Conservation (phyloP, 2,329 filamentous ascomycete species). For the Didymella segeticola region DNA sequence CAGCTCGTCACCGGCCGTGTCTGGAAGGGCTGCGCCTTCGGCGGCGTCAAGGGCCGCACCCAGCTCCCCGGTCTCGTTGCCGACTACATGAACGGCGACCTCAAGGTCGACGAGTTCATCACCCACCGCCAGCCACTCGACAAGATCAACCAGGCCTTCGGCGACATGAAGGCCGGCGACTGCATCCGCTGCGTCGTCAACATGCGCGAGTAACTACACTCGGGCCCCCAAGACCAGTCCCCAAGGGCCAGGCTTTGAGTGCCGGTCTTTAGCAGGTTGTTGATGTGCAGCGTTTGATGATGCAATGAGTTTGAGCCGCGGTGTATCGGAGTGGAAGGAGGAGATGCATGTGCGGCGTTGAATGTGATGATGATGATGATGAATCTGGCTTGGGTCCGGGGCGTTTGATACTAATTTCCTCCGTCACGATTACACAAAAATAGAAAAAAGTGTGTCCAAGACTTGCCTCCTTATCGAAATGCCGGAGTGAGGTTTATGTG, state of each 20-base stretch:
- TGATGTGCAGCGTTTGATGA: conserved; percentile 3
- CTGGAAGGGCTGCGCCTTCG: conserved; percentile 98
- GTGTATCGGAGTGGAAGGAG: conserved; percentile 2
- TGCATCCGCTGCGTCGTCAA: conserved; percentile 95
- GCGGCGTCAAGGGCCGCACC: conserved; percentile 95
- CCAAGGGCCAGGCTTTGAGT: conserved; percentile 4
- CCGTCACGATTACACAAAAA: too few species aligned
- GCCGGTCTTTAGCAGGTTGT: background rate
- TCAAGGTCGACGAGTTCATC: conserved; percentile 99
- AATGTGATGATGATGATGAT: background rate
- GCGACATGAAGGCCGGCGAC: conserved; percentile 93
- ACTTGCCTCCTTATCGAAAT: too few species aligned
- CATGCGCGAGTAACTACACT: conserved; percentile 53
- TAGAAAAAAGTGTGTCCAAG: too few species aligned
- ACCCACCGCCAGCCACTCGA: conserved; percentile 86
- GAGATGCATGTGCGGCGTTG: conserved; percentile 8
- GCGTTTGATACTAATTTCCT: background rate
- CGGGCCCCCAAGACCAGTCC: conserved; percentile 16
- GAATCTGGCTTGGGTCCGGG: background rate
- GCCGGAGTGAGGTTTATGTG: too few species aligned
- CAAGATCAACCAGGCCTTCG: conserved; percentile 88
- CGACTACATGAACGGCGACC: conserved; percentile 86
- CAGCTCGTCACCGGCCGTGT: conserved; percentile 97
- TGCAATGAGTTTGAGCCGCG: background rate
- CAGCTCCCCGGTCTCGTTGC: conserved; percentile 86